Evolutionary conservation across 192 early-diverging fungal species (phyloP).

Genomic region (Helicostylum pulchrum): DNA sequence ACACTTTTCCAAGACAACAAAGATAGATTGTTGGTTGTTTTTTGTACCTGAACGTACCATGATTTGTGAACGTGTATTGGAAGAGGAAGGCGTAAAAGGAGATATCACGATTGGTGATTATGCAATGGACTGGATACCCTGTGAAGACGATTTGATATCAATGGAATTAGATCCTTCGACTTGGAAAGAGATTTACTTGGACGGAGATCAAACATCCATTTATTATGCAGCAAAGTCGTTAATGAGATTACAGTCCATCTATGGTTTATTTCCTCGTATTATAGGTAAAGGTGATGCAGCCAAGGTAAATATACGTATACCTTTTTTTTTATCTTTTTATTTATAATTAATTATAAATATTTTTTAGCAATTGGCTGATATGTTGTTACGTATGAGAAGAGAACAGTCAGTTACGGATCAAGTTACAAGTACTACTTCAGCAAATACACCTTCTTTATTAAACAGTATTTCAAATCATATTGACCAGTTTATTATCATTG

Average conservation of each 20-base stretch:
- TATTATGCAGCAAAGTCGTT: constrained; percentile 74
- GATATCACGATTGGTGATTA: constrained; percentile 84
- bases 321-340: constrained; percentile 13
- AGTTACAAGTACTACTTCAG: constrained; percentile 40
- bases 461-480: constrained; percentile 61
- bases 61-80: constrained; percentile 90
- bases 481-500: constrained; percentile 87
- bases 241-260: constrained; percentile 86
- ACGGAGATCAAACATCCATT: constrained; percentile 73
- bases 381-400: constrained; percentile 77
- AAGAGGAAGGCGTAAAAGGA: constrained; percentile 89
- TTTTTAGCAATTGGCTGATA: constrained; percentile 59
- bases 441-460: constrained; percentile 22
- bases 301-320: constrained; percentile 41
- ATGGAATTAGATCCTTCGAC: constrained; percentile 78
- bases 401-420: constrained; percentile 65
- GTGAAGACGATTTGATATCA: constrained; percentile 88
- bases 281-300: constrained; percentile 87
- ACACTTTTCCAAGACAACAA: constrained; percentile 8
- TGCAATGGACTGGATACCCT: constrained; percentile 85
- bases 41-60: constrained; percentile 88
- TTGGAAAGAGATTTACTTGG: constrained; percentile 82
- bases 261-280: constrained; percentile 88
- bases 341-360: background rate
- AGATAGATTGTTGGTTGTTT: constrained; percentile 65